Evolutionary conservation across 2,329 filamentous ascomycete genomes (phyloP), one percentile per base, ranked within the genome.

Genomic region (Plenodomus biglobosus): DNA sequence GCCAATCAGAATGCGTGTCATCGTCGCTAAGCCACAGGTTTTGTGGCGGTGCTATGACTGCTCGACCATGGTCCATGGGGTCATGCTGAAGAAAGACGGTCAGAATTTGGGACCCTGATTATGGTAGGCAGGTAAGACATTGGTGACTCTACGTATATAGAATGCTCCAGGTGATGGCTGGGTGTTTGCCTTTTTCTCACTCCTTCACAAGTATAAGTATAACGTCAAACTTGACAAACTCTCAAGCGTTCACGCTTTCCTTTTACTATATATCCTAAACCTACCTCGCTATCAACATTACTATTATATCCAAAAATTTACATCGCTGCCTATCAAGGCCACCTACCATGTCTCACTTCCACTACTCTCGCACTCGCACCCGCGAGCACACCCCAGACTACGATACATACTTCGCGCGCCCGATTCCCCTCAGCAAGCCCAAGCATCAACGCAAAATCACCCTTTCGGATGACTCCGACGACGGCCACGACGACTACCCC

Each of bases 401-500:
- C 41, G 55, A 62, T 42, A 20, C 44, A 36, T 48, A 42, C 48
- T 53, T 43, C 47, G 55, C 48, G 22, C 59, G 50, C 3, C 58
- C 60, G 3, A 54, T 64, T 15, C 46, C 61, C 15, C 63, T 56
- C 13, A 58, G 55, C 47, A 55, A 63, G 51, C 52, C 56, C 24
- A 68, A 65, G 42, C 60, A 59, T 19, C 56, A 52, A n/a, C 62
- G 48, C 19, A 48, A 55, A 42, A 50, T 62, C 36, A 55, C 59
- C 10, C 41, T 62, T 19, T 62, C 62, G 20, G 54, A 59, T 34
- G 53, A 64, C 40, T 57, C 61, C 24, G 59, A 66, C 20, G 54
- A 58, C 38, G 60, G 49, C 20, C 42, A 65, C 46, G 66, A 70
- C 52, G 66, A 68, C 50, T 67, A 65, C 36, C 63, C 64, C 40